These are phyloP conservation scores for Pistacia atlantica DNA, from an alignment of 345 rosid genomes.

Conservation along the genomic window DNA sequence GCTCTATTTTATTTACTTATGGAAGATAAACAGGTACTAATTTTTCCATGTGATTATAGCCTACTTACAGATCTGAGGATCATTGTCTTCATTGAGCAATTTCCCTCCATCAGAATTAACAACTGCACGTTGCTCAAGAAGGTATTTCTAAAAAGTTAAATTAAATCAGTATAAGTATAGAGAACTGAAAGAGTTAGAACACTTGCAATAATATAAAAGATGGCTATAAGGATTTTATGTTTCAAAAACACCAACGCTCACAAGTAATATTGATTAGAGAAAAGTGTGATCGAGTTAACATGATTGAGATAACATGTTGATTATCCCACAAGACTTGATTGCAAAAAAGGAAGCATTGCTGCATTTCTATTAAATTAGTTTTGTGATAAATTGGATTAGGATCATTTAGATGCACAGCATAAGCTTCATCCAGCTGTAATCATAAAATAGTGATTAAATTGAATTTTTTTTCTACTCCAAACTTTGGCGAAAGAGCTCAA, in stretches of 20 bases:
- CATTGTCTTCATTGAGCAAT: slow-evolving; percentile 91
- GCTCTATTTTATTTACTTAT: background rate
- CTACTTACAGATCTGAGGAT: slow-evolving; percentile 87
- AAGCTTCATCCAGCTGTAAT: background rate
- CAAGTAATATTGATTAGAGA: background rate
- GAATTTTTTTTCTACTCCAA: slow-evolving; percentile 7
- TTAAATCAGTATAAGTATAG: background rate
- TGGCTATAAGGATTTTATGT: background rate
- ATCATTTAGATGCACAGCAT: too few species aligned
- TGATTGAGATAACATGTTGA: background rate
- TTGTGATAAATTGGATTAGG: too few species aligned
- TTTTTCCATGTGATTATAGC: background rate
- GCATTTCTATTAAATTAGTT: too few species aligned
- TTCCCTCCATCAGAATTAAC: slow-evolving; percentile 81
- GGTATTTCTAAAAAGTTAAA: slow-evolving; percentile 64
- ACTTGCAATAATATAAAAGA: background rate
- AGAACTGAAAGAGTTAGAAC: background rate
- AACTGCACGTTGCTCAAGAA: slow-evolving; percentile 90
- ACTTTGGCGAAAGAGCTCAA: slow-evolving; percentile 18
- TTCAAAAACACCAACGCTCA: background rate
- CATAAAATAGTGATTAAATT: background rate
- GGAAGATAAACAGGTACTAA: slow-evolving; percentile 2
- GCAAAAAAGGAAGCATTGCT: too few species aligned
- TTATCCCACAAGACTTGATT: background rate
- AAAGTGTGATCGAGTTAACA: background rate